Evolutionary conservation across 1,284 basidiomycete species (phyloP), one percentile per base, ranked within the genome.

Genomic region (Volvariella volvacea): DNA sequence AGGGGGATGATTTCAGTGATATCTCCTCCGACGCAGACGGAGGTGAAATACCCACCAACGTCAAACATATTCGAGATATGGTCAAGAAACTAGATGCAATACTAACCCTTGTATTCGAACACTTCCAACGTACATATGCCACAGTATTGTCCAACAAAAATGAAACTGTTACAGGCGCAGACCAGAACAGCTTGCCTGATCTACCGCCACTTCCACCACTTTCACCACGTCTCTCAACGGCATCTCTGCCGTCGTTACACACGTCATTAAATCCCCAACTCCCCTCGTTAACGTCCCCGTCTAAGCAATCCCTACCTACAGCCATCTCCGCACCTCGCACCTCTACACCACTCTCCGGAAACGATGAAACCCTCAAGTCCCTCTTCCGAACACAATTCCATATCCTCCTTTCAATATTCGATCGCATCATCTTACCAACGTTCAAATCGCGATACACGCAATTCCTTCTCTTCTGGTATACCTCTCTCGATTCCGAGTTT

Each of bases 391-490:
- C 74, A 0, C 86, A 89, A 54, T 99, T 98, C 63, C 80, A 91
- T 57, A 80, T 85, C 10, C 80, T 99, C 9, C 79, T 99, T 39
- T 82, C 85, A 52, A 90, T 97, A 52, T 99, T 99, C 59, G 88
- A 95, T 57, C 84, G 92, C 28, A 83, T 85, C 38, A 92, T 99
- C 57, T 78, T 99, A 38, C 88, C 86, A 28, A 99, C 96, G 0
- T 95, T 95, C 70, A 92, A 94, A 60, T 97, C 92, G 0, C 88
- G 95, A 34, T 95, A 99, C 62, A 94, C 93, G 1, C 96, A 99
- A 56, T 99, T 99, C 66, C 74, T 99, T 48, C 59, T 99, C 38
- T 99, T 99, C 73, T 95, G 92, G 84, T 92, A 87, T 59, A 79
- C 92, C 17, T 96, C 94, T 1, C 80, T 96, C 44, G 85, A 94